These are phyloP conservation scores for Glonium stellatum DNA, from an alignment of 495 filamentous ascomycete species.

Conservation along the genomic window DNA sequence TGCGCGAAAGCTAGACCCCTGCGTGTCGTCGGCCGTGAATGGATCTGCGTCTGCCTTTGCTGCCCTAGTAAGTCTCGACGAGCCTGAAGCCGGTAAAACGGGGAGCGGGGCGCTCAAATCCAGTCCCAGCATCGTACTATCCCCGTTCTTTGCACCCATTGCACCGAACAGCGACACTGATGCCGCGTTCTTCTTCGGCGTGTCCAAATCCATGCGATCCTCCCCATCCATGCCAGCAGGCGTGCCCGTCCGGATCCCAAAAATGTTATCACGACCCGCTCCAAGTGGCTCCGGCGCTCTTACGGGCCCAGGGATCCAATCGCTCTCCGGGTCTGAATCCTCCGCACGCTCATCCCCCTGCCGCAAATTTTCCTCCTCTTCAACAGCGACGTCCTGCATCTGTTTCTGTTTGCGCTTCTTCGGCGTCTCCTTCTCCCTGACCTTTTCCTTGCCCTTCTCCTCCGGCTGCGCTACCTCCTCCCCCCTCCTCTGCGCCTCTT, in stretches of 20 bases:
- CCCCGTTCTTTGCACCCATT: background rate
- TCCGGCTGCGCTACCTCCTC: slow-evolving; percentile 40
- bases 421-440: slow-evolving; percentile 4
- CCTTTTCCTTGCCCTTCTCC: slow-evolving; percentile 12
- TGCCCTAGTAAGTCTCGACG: no score
- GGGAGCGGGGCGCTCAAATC: no score
- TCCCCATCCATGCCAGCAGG: slow-evolving; percentile 14
- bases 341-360: slow-evolving; percentile 11
- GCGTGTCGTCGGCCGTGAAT: no score
- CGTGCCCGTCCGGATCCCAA: slow-evolving; percentile 21
- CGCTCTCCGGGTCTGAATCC: slow-evolving; percentile 22
- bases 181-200: background rate
- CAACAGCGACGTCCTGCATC: background rate
- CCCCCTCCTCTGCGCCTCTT: slow-evolving; percentile 54
- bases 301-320: slow-evolving; percentile 26
- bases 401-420: background rate
- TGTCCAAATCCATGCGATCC: slow-evolving; percentile 1
- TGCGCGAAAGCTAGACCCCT: no score
- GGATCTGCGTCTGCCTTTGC: no score
- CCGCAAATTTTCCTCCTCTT: slow-evolving; percentile 25
- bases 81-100: no score
- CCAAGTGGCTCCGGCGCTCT: slow-evolving; percentile 8
- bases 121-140: background rate
- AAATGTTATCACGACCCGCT: slow-evolving; percentile 16
- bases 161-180: background rate